These are phyloP conservation scores for Colletotrichum paranaense DNA, from an alignment of 2,329 filamentous ascomycete genomes.

Conservation along the genomic window DNA sequence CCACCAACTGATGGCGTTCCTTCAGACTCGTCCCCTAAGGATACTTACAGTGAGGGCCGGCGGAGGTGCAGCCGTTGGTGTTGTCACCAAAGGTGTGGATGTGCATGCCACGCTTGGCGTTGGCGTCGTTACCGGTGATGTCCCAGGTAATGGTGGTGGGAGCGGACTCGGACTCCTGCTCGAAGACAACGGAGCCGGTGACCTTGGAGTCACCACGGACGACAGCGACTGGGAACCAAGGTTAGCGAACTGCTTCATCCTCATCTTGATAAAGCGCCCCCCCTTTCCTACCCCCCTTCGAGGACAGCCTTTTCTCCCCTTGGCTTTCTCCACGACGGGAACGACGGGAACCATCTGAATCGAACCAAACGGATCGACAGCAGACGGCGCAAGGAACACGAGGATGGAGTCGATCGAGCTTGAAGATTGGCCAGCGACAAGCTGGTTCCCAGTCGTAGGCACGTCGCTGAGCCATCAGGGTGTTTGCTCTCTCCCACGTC, in stretches of 20 bases:
- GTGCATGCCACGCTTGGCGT: conserved; percentile 98
- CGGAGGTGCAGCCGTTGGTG: conserved; percentile 99
- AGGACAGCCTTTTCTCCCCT: not conserved
- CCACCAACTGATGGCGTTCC: not conserved
- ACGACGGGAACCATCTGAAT: conserved; percentile 16
- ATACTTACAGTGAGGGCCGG: conserved; percentile 92
- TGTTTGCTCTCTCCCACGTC: conserved; percentile 41
- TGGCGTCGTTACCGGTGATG: conserved; percentile 91
- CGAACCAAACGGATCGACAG: conserved; percentile 19
- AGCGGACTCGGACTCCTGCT: conserved; percentile 85
- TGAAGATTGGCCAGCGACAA: conserved; percentile 31
- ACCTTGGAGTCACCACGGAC: conserved; percentile 98
- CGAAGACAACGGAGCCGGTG: conserved; percentile 92
- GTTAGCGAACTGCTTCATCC: conserved; percentile 38
- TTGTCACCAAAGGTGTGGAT: conserved; percentile 99
- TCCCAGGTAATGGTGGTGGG: conserved; percentile 92
- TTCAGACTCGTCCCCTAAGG: not conserved
- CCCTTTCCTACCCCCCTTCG: not conserved
- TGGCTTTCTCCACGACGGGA: conserved; percentile 5
- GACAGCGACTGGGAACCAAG: conserved; percentile 78
- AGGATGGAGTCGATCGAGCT: conserved; percentile 12
- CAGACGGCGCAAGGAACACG: conserved; percentile 14
- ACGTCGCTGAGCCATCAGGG: conserved; percentile 44
- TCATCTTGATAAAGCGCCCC: conserved; percentile 7
- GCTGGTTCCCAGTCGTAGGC: conserved; percentile 12